Evolutionary conservation across 495 filamentous ascomycete species (phyloP).

Genomic region (Pyrenula massariospora): DNA sequence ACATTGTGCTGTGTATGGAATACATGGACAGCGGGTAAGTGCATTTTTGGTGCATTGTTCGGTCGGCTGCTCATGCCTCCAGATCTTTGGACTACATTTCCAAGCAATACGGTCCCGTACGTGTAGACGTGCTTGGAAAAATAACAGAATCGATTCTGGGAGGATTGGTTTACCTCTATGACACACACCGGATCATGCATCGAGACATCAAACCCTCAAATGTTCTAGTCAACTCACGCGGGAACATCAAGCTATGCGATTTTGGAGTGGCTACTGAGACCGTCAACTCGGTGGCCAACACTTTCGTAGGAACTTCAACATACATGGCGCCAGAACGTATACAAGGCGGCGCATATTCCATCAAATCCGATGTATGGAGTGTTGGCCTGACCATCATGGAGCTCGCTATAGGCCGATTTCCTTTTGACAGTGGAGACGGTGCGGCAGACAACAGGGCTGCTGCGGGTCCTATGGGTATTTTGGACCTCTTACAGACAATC

Average conservation of each 20-base stretch:
- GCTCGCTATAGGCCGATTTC: constrained; percentile 90
- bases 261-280: constrained; percentile 95
- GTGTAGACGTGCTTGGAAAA: constrained; percentile 98
- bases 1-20: constrained; percentile 99
- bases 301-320: constrained; percentile 94
- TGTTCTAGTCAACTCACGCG: constrained; percentile 85
- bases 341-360: constrained; percentile 89
- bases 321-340: constrained; percentile 99
- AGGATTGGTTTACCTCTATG: constrained; percentile 89
- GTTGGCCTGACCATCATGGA: constrained; percentile 96
- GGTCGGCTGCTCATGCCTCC: constrained; percentile 3
- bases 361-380: constrained; percentile 98
- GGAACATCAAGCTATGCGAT: constrained; percentile 93
- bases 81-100: constrained; percentile 94
- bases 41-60: background rate
- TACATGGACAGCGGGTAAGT: constrained; percentile 98
- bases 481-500: constrained; percentile 93
- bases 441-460: constrained; percentile 57
- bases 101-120: constrained; percentile 83
- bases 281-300: constrained; percentile 93
- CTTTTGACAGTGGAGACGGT: constrained; percentile 71
- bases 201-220: constrained; percentile 98
- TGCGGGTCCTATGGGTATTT: constrained; percentile 77
- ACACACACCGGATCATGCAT: constrained; percentile 92
- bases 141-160: constrained; percentile 95